Evolutionary conservation across 495 filamentous ascomycete species (phyloP).

Genomic region (Tuber calosporum): DNA sequence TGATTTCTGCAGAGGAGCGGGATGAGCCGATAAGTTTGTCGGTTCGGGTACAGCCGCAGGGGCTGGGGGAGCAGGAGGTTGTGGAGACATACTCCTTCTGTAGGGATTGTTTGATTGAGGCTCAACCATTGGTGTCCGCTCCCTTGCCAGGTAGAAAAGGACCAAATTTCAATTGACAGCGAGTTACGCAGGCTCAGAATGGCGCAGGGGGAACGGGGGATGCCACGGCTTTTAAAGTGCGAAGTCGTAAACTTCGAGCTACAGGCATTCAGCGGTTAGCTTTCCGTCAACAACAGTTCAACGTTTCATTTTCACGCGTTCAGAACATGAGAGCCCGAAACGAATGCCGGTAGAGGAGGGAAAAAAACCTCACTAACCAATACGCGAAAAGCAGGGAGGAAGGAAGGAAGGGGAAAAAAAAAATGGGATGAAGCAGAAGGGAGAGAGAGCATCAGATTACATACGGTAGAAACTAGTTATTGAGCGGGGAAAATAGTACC

Average conservation of each 20-base stretch:
- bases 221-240: not conserved
- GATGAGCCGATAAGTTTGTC: constrained; percentile 14
- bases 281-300: not conserved
- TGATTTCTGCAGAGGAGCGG: constrained; percentile 29
- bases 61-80: constrained; percentile 23
- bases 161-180: not conserved
- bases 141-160: constrained; percentile 4
- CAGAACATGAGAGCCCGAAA: not conserved
- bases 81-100: constrained; percentile 37
- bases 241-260: not conserved
- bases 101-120: constrained; percentile 40
- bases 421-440: constrained; percentile 23
- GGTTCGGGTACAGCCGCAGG: constrained; percentile 28
- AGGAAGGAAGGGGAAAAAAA: constrained; percentile 8
- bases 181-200: constrained; percentile 1
- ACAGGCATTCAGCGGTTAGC: not conserved
- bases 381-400: not conserved
- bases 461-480: not conserved
- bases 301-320: not conserved
- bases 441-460: constrained; percentile 8
- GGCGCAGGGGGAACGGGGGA: not conserved
- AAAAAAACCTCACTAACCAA: not conserved
- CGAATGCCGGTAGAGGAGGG: not conserved
- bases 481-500: not conserved
- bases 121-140: constrained; percentile 28